These are phyloP conservation scores for Triangularia setosa DNA, from an alignment of 2,329 filamentous ascomycete genomes.

Conservation along the genomic window DNA sequence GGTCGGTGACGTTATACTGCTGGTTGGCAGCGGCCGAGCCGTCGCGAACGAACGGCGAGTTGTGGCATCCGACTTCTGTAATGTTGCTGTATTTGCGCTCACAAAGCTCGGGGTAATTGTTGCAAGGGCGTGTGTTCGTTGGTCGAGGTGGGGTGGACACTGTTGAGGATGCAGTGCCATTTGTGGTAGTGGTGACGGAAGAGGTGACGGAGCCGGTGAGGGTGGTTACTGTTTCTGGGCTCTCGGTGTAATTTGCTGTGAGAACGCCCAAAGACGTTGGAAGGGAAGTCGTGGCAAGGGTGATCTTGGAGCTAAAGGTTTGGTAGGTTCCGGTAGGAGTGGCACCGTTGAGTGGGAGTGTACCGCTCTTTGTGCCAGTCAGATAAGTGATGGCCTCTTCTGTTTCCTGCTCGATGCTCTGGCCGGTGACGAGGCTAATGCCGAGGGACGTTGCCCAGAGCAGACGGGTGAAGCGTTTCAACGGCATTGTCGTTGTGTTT, in stretches of 20 bases:
- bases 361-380: conserved; percentile 31
- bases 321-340: conserved; percentile 43
- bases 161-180: conserved; percentile 41
- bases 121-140: conserved; percentile 75
- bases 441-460: conserved; percentile 17
- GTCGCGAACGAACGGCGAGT: conserved; percentile 69
- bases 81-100: conserved; percentile 74
- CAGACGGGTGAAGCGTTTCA: conserved; percentile 16
- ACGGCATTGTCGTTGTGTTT: not conserved
- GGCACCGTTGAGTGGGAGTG: conserved; percentile 26
- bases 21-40: conserved; percentile 78
- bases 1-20: conserved; percentile 59
- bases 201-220: conserved; percentile 44
- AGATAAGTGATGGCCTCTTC: conserved; percentile 37
- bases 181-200: conserved; percentile 42
- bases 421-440: conserved; percentile 10
- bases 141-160: conserved; percentile 40
- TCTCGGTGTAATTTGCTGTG: conserved; percentile 31
- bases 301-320: conserved; percentile 41
- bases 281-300: conserved; percentile 34
- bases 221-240: conserved; percentile 36
- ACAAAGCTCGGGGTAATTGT: conserved; percentile 75
- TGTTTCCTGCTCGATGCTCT: conserved; percentile 4
- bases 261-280: conserved; percentile 22
- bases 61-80: conserved; percentile 73